Base-by-base conservation (phyloP, 1,139 yeast genomes). In the Suhomyces maxii region DNA sequence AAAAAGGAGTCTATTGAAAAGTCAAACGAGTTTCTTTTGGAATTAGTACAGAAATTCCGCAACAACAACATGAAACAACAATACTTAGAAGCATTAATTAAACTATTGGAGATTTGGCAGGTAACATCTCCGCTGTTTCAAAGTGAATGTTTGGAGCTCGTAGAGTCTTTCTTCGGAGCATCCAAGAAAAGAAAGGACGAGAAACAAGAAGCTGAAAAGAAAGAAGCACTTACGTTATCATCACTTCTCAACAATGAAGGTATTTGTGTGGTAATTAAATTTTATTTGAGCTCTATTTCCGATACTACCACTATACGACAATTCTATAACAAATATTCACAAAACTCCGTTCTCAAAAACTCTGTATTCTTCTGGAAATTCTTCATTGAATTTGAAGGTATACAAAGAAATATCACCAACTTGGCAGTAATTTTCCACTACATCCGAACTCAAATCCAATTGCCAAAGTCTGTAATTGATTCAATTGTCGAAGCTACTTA, bases 291-390 rank as follows among this genome's bases (percentile, higher is more conserved):
- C 38, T 51, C 33, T 45, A 57, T 26, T 3, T 31, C 39, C 9
- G 25, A 39, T 4, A 28, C 39, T 13, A 14, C 25, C 1, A 37
- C 37, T 28, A 47, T 61, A 11, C 53, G 84, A 46, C 69, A 68
- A 40, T 65, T 76, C 36, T 73, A 80, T 52, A 71, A 74, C 49
- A 59, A 61, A 11, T 75, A 70, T 52, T 66, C 77, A 48, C 67
- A 67, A 26, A 64, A 68, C 23, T 59, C 65, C 2, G 55, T 68
- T 3, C 56, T 83, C 32, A 63, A 64, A 41, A 58, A 65, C 6
- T 78, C 82, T 2, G 61, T 63, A 3, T 58, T 70, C 23, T 85
- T 83, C 53, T 85, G 90, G 90, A 61, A 65, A 14, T 73, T 76
- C 40, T 82, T 65, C 51, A 72, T 84, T 47, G 77, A 79, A 40